Percentiles rank a stretch among this genome's conserved stretches.
Evolutionary conservation across 805 yeast genomes (phyloP).

Genomic region (Schizosaccharomyces octosporus): DNA sequence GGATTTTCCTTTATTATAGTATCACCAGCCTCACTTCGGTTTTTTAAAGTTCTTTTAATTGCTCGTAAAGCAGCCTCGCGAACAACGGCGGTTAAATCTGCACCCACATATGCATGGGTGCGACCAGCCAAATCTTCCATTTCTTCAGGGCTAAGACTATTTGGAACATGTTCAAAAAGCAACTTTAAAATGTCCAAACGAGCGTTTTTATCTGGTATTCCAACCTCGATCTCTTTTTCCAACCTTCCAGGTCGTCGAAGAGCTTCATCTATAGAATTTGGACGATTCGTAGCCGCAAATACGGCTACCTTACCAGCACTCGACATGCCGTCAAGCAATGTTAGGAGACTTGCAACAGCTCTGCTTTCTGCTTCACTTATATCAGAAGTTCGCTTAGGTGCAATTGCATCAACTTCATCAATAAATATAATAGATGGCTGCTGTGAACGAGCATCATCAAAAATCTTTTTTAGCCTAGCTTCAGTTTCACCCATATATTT

Average conservation of each 20-base stretch:
- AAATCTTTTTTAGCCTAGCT: slow-evolving; percentile 50
- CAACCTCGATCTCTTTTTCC: slow-evolving; percentile 73
- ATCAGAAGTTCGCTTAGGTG: slow-evolving; percentile 55
- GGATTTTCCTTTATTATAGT: neutral
- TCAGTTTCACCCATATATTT: slow-evolving; percentile 91
- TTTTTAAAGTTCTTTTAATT: slow-evolving; percentile 33
- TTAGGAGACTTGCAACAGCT: slow-evolving; percentile 67
- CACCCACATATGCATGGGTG: slow-evolving; percentile 96
- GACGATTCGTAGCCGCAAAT: slow-evolving; percentile 50
- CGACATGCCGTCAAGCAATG: slow-evolving; percentile 36
- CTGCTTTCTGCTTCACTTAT: slow-evolving; percentile 76
- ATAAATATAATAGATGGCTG: slow-evolving; percentile 75
- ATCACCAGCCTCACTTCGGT: neutral
- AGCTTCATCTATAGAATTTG: slow-evolving; percentile 44
- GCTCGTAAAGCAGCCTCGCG: slow-evolving; percentile 75
- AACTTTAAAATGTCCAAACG: slow-evolving; percentile 46
- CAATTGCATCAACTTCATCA: slow-evolving; percentile 83
- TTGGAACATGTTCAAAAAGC: slow-evolving; percentile 34
- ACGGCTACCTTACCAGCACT: slow-evolving; percentile 40
- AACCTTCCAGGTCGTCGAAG: slow-evolving; percentile 69
- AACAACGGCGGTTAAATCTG: slow-evolving; percentile 69
- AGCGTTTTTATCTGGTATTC: slow-evolving; percentile 70
- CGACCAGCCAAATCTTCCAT: slow-evolving; percentile 40
- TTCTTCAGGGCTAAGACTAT: slow-evolving; percentile 27
- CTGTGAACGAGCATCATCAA: slow-evolving; percentile 59